Base-by-base conservation (phyloP, 768 basidiomycete species). In the Hygrophorus pudorinus region DNA sequence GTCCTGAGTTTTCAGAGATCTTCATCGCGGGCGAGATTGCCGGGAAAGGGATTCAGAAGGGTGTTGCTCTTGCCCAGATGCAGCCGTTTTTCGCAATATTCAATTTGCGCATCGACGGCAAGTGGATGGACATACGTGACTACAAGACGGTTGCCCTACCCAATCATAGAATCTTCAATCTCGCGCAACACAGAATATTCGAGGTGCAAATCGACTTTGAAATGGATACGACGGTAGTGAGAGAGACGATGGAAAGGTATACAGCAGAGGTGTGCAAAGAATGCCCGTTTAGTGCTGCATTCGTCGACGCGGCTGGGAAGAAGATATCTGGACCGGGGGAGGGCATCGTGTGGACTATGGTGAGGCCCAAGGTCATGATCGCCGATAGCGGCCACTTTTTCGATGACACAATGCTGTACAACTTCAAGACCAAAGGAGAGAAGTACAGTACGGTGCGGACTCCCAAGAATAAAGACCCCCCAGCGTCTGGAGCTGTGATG, bases 361-460 rank as follows among this genome's bases (percentile, higher is more conserved):
- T 49, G 32, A 18, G 24, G 4, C 24, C 24, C 16, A 24, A 50
- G 37, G 24, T 24, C 24, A 24, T n/a, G n/a, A n/a, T n/a, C n/a
- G n/a, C 24, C 7, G 18, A 32, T 18, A 38, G 44, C 4, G 52
- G 14, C 11, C 20, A 42, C 21, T 34, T 16, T 20, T 47, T 51
- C 42, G 46, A 51, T 24, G 44, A 47, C 33, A 47, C 47, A 1
- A 7, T 48, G 17, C 50, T 55, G 18, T 45, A 28, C 38, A 55
- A 55, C 33, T 55, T 53, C 49, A 55, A 55, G 47, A 55, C 54
- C 3, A 55, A 55, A 30, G 47, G 49, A 12, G 54, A 53, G 36
- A 38, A 33, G 17, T 53, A 53, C 37, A 42, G 48, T 3, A 51
- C 48, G 13, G 34, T 44, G 11, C 17, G 32, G 8, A 17, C 20